Evolutionary conservation across 495 filamentous ascomycete species (phyloP).

Genomic region (Trichocladium uniseriatum): DNA sequence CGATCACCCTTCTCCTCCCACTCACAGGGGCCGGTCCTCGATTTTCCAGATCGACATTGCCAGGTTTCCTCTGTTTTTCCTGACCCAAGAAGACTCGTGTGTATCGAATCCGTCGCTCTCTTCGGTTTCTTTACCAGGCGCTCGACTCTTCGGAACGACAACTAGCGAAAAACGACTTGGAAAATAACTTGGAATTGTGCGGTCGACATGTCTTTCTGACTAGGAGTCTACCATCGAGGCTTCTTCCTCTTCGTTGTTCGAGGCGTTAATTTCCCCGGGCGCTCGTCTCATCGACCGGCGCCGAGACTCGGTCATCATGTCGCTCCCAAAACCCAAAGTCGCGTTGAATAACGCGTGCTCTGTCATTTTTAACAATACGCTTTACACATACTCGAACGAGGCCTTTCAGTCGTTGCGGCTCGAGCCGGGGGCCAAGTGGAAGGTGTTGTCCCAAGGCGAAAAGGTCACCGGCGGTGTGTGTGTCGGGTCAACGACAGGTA

Average conservation of each 20-base stretch:
- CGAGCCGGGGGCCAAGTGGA: constrained; percentile 61
- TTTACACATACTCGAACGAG: constrained; percentile 71
- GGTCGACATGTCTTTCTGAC: constrained; percentile 24
- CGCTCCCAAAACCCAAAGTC: constrained; percentile 53
- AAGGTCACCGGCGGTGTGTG: constrained; percentile 68
- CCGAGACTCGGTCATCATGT: constrained; percentile 38
- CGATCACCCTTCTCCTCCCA: constrained; percentile 17
- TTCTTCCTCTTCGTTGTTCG: constrained; percentile 5
- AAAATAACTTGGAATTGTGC: background rate
- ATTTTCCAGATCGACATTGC: constrained; percentile 12
- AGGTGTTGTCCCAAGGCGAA: constrained; percentile 49
- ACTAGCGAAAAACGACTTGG: background rate
- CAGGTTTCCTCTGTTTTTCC: background rate
- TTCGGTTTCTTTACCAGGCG: background rate
- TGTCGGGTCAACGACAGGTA: constrained; percentile 55
- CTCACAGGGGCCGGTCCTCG: constrained; percentile 27
- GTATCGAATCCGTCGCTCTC: background rate
- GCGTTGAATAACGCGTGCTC: constrained; percentile 71
- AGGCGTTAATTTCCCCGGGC: constrained; percentile 11
- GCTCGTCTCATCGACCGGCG: background rate
- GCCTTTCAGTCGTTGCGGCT: constrained; percentile 71
- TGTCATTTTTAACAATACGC: constrained; percentile 67
- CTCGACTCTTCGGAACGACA: background rate
- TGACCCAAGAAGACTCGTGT: background rate
- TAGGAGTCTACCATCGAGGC: constrained; percentile 6